Evolutionary conservation across 1,139 yeast genomes (phyloP), one percentile per base, ranked within the genome.

Genomic region (Scheffersomyces quercinus): DNA sequence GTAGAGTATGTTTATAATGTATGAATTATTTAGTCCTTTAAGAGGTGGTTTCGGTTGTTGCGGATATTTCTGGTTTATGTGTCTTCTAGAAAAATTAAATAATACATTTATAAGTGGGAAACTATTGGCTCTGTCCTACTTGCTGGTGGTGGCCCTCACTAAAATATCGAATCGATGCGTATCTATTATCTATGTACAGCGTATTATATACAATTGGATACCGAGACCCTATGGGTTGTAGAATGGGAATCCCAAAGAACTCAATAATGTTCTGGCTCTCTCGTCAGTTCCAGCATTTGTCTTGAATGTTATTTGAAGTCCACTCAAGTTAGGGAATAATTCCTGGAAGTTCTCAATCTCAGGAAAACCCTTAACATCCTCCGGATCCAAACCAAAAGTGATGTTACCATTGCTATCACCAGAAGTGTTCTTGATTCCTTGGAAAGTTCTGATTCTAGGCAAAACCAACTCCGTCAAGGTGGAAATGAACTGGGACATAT

Each of bases 261-360:
- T 86, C 49, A 93, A 70, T 56, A 93, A 74, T 26, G 87, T 82
- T 64, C 96, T 82, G n/a, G 98, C 98, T 58, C 89, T 95, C 35
- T 83, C 82, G 61, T 91, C 97, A 28, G 90, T 85, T 67, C 89
- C 90, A 8, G 98, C 97, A 38, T 88, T 71, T 28, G 99, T 93
- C 62, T 87, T 88, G 54, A 93, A 73, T 36, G 91, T 88, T 45
- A 93, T 77, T 60, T 90, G 87, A 73, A 93, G 78, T 48, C 97
- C 98, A 63, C 83, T 88, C 41, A 91, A 81, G 55, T 77, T 81
- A 37, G 96, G 95, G 86, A 93, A 93, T 55, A 87, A 74, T 64
- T 91, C 99, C 64, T 86, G 93, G 68, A 86, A 90, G 46, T 84
- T 81, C 62, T 91, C 97, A 50, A 95, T 82, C 67, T 95, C 99